A percentile compares a stretch with the other conserved stretches of the same genome.
Conservation (phyloP, 2,329 filamentous ascomycete species). For the Scolecobasidium constrictum region DNA sequence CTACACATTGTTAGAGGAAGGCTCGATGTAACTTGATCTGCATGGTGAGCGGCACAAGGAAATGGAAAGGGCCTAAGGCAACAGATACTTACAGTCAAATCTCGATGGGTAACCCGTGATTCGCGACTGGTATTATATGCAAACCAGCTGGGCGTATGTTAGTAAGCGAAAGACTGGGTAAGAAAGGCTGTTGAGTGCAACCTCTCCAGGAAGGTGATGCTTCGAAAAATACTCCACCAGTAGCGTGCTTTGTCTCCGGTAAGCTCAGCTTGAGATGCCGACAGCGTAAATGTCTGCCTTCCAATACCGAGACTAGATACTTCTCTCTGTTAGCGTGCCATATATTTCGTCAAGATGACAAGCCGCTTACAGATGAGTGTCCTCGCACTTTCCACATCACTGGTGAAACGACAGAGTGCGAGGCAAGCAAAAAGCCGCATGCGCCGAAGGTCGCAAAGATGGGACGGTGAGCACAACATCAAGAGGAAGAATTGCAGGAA, state of each 20-base stretch:
- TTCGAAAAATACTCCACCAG: background rate
- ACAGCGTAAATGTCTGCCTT: background rate
- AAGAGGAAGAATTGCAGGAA: slow-evolving; percentile 6
- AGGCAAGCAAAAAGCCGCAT: slow-evolving; percentile 2
- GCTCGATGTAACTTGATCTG: no score
- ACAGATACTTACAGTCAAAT: background rate
- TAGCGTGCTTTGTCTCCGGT: background rate
- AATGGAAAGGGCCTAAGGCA: background rate
- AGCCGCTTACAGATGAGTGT: background rate
- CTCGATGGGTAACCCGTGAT: background rate
- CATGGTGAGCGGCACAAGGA: no score
- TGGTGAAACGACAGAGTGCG: background rate
- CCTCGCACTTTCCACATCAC: background rate
- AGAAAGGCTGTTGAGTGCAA: background rate
- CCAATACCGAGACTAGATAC: background rate
- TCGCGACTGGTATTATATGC: background rate
- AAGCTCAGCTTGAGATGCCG: background rate
- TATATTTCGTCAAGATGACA: background rate
- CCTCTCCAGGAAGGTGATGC: background rate
- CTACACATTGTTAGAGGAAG: background rate
- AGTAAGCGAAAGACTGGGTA: background rate
- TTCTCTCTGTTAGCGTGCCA: background rate
- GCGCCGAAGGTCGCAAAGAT: background rate
- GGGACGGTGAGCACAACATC: background rate
- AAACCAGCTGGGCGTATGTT: background rate